These are phyloP conservation scores for Mycena albidolilacea DNA, from an alignment of 768 basidiomycete species.

Conservation along the genomic window DNA sequence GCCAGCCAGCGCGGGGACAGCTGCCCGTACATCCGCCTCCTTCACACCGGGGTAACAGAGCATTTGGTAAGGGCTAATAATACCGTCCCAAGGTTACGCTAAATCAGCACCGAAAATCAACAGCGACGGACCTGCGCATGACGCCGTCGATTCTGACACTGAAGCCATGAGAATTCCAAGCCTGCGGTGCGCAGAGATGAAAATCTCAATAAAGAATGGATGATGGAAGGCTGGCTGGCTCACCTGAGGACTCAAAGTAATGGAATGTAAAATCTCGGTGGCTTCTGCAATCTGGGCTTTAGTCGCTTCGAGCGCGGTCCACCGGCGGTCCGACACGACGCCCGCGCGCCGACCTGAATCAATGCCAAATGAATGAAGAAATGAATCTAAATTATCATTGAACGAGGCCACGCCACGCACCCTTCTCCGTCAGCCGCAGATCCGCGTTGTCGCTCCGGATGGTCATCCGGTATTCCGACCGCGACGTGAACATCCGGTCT, in stretches of 20 bases:
- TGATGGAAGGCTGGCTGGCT: not conserved
- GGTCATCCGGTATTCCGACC: conserved; percentile 92
- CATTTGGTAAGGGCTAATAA: conserved; percentile 79
- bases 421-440: conserved; percentile 83
- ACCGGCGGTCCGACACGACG: conserved; percentile 62
- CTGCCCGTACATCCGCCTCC: conserved; percentile 54
- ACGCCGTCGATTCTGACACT: conserved; percentile 62
- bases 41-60: conserved; percentile 72
- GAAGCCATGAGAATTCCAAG: conserved; percentile 59
- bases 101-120: not conserved
- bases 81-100: not conserved
- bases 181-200: conserved; percentile 40
- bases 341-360: conserved; percentile 59
- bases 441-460: conserved; percentile 94
- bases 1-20: conserved; percentile 65
- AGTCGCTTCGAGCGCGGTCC: conserved; percentile 54
- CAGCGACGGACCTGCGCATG: conserved; percentile 54
- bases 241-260: conserved; percentile 61
- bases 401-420: conserved; percentile 48
- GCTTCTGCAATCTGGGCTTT: conserved; percentile 52
- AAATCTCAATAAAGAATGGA: not conserved
- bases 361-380: conserved; percentile 4
- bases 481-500: conserved; percentile 96
- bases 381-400: not conserved
- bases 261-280: conserved; percentile 52